A percentile compares a stretch with the other conserved stretches of the same genome.
Conservation (phyloP, 2,329 filamentous ascomycete species). For the Colletotrichum graminicola region DNA sequence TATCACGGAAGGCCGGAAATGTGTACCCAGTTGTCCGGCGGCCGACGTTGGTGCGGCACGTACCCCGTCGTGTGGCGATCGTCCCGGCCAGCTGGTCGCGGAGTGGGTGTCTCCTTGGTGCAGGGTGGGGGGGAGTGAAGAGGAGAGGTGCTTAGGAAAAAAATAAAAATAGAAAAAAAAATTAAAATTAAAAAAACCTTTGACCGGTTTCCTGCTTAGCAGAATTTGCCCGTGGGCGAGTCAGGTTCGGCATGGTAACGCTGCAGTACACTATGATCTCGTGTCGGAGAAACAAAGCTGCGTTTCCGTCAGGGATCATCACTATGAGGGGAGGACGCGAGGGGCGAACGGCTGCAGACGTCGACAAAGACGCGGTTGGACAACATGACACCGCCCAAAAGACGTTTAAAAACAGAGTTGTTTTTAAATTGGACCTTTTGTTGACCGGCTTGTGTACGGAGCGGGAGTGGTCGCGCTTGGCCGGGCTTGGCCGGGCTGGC, state of each 20-base stretch:
- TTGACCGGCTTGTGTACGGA: constrained; percentile 1
- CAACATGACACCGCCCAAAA: neutral
- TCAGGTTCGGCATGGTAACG: neutral
- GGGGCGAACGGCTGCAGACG: neutral
- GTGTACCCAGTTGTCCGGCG: neutral
- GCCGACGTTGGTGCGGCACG: neutral
- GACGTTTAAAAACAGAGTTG: constrained; percentile 7
- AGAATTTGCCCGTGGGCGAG: neutral
- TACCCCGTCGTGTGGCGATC: neutral
- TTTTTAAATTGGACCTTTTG: constrained; percentile 5
- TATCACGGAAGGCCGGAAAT: neutral
- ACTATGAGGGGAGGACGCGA: neutral
- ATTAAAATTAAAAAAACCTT: too few relatives aligned
- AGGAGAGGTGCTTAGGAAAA: neutral
- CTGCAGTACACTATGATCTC: neutral
- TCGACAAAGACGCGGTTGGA: neutral
- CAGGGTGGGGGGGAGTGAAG: neutral
- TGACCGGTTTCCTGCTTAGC: neutral
- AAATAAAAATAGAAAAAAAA: neutral
- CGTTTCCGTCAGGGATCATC: neutral
- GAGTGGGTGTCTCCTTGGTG: neutral
- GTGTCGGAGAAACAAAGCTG: neutral
- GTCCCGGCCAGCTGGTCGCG: neutral
- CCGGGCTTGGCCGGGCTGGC: neutral
- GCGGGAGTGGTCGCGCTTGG: constrained; percentile 3